Percentiles rank a stretch among this genome's conserved stretches.
These are phyloP conservation scores for Helenozyma baotianmanensis DNA, from an alignment of 805 yeast genomes.

Conservation along the genomic window DNA sequence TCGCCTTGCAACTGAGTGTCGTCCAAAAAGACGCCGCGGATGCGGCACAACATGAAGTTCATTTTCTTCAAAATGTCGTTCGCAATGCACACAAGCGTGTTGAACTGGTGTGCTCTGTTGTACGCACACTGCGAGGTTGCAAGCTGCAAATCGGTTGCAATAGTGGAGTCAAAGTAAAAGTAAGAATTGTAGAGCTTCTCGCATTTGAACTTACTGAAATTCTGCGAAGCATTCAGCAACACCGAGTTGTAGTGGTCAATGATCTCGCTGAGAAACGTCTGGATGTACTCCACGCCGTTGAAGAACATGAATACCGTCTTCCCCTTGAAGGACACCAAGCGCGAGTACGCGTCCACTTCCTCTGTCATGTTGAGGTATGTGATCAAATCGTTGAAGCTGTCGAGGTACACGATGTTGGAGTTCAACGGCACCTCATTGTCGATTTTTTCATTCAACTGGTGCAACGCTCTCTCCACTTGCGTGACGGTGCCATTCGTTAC, in stretches of 20 bases:
- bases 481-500: slow-evolving; percentile 31
- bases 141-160: slow-evolving; percentile 7
- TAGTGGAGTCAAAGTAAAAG: slow-evolving; percentile 31
- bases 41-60: slow-evolving; percentile 28
- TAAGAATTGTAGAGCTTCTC: slow-evolving; percentile 23
- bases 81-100: slow-evolving; percentile 25
- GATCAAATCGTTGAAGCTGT: slow-evolving; percentile 18
- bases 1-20: slow-evolving; percentile 28
- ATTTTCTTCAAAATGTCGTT: slow-evolving; percentile 32
- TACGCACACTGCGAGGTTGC: too few species aligned
- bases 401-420: slow-evolving; percentile 23
- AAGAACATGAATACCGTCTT: slow-evolving; percentile 36
- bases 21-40: slow-evolving; percentile 29
- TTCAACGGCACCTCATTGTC: slow-evolving; percentile 20
- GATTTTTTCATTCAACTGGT: slow-evolving; percentile 19
- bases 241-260: slow-evolving; percentile 23
- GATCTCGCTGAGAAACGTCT: slow-evolving; percentile 24
- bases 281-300: slow-evolving; percentile 29
- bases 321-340: slow-evolving; percentile 18
- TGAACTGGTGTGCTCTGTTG: slow-evolving; percentile 26
- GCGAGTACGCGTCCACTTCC: neutral
- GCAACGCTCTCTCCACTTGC: slow-evolving; percentile 26
- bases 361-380: slow-evolving; percentile 11
- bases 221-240: slow-evolving; percentile 4
- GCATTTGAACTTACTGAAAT: slow-evolving; percentile 1